Percentiles rank a stretch among this genome's conserved stretches.
Evolutionary conservation across 768 basidiomycete species (phyloP).

Genomic region (Favolaschia claudopus): DNA sequence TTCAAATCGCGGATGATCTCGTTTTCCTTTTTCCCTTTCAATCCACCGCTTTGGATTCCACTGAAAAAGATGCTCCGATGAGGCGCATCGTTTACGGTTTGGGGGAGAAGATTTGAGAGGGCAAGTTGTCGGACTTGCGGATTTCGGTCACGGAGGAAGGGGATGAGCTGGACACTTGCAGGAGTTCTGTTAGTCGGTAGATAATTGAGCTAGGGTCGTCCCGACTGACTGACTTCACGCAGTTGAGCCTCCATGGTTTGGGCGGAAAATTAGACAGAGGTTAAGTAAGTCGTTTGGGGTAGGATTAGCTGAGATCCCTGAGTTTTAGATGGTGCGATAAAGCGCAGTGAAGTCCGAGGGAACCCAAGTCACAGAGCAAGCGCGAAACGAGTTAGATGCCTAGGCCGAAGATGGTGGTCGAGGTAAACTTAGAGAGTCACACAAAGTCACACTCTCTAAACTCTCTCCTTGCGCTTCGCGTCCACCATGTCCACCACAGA

Average conservation of each 20-base stretch:
- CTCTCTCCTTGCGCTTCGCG: too few relatives aligned
- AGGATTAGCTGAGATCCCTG: too few relatives aligned
- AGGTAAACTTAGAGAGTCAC: too few relatives aligned
- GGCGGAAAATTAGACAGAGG: not conserved
- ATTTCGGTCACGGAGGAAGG: conserved; percentile 86
- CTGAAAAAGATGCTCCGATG: conserved; percentile 79
- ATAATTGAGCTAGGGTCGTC: not conserved
- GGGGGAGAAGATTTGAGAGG: conserved; percentile 80
- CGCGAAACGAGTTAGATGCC: too few relatives aligned
- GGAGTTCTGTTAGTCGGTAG: conserved; percentile 7
- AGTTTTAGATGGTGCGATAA: too few relatives aligned
- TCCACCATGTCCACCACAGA: too few relatives aligned
- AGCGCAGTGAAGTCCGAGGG: too few relatives aligned
- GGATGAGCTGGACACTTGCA: conserved; percentile 65
- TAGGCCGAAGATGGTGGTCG: too few relatives aligned
- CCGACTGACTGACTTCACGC: conserved; percentile 47
- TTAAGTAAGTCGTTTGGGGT: too few relatives aligned
- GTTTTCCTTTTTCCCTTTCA: conserved; percentile 67
- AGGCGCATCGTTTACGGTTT: conserved; percentile 76
- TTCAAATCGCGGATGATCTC: conserved; percentile 83
- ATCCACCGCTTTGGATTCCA: conserved; percentile 62
- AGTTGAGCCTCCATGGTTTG: conserved; percentile 52
- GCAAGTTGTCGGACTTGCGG: conserved; percentile 90
- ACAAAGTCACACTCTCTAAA: too few relatives aligned
- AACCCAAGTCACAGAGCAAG: too few relatives aligned